phyloP scores from a whole-genome alignment of 345 rosid genomes.

The Salix arbutifolia region DNA sequence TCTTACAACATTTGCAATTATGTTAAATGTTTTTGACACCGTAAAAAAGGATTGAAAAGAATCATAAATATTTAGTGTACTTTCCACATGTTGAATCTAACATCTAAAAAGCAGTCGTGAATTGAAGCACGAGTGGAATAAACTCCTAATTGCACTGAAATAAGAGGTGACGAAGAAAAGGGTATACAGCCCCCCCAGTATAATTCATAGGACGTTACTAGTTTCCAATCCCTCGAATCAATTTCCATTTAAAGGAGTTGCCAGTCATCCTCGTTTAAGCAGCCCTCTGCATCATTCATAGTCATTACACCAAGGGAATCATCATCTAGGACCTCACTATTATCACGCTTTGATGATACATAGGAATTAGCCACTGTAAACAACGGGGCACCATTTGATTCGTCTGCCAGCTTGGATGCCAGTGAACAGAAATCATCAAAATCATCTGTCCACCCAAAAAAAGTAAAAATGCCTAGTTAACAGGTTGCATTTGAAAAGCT shows the following conservation, averaged over 20 bases:
- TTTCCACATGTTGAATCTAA: conserved; percentile 8
- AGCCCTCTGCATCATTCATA: conserved; percentile 20
- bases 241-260: conserved; percentile 44
- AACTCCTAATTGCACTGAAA: not conserved
- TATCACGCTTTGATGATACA: conserved; percentile 4
- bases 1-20: not conserved
- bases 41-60: conserved; percentile 2
- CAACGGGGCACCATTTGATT: conserved; percentile 84
- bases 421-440: conserved; percentile 68
- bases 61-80: conserved; percentile 1
- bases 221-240: not conserved
- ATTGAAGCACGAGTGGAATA: not conserved
- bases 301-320: conserved; percentile 25
- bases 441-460: conserved; percentile 48
- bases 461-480: not conserved
- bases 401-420: conserved; percentile 70
- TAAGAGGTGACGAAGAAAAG: not conserved
- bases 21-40: not conserved
- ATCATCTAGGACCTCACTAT: conserved; percentile 14
- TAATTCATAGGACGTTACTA: not conserved
- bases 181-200: not conserved
- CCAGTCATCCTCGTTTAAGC: conserved; percentile 57
- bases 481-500: not conserved
- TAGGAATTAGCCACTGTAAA: conserved; percentile 43
- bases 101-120: not conserved